A percentile compares a stretch with the other conserved stretches of the same genome.
Evolutionary conservation across 2,329 filamentous ascomycete genomes (phyloP).

Genomic region (Chrysosphaeria jannelii): DNA sequence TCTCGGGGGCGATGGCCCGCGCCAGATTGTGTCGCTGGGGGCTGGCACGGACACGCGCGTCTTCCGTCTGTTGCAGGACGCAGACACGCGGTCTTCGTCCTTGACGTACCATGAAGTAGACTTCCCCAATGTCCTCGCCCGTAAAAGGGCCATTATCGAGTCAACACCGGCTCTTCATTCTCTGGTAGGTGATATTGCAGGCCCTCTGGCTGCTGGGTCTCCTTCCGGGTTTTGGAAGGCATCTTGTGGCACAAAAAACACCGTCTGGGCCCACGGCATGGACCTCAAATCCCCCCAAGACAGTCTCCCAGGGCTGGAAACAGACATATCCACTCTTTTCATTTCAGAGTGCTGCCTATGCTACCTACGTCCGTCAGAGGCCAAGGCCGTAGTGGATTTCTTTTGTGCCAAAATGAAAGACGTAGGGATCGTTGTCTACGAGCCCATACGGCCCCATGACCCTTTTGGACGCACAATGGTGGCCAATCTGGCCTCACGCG

Average conservation of each 20-base stretch:
- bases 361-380: slow-evolving; percentile 41
- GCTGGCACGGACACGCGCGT: slow-evolving; percentile 81
- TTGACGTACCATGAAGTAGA: slow-evolving; percentile 80
- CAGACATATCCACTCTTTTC: slow-evolving; percentile 44
- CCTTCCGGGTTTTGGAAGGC: too few relatives aligned
- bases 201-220: too few relatives aligned
- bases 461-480: slow-evolving; percentile 82
- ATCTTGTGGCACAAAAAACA: too few relatives aligned
- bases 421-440: slow-evolving; percentile 45
- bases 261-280: slow-evolving; percentile 28
- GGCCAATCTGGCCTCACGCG: slow-evolving; percentile 53
- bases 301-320: slow-evolving; percentile 18
- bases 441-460: slow-evolving; percentile 60
- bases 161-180: slow-evolving; percentile 14
- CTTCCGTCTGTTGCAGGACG: slow-evolving; percentile 31
- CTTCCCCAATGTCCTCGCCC: slow-evolving; percentile 41
- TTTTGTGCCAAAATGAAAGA: slow-evolving; percentile 21
- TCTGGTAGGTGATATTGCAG: too few relatives aligned
- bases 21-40: slow-evolving; percentile 74
- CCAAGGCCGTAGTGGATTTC: slow-evolving; percentile 30
- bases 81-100: slow-evolving; percentile 4
- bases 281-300: too few relatives aligned
- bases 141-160: slow-evolving; percentile 27
- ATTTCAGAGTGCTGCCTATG: slow-evolving; percentile 90
- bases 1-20: slow-evolving; percentile 14